Base-by-base conservation (phyloP, 176 grass and related monocot genomes). In the Panicum miliaceum region DNA sequence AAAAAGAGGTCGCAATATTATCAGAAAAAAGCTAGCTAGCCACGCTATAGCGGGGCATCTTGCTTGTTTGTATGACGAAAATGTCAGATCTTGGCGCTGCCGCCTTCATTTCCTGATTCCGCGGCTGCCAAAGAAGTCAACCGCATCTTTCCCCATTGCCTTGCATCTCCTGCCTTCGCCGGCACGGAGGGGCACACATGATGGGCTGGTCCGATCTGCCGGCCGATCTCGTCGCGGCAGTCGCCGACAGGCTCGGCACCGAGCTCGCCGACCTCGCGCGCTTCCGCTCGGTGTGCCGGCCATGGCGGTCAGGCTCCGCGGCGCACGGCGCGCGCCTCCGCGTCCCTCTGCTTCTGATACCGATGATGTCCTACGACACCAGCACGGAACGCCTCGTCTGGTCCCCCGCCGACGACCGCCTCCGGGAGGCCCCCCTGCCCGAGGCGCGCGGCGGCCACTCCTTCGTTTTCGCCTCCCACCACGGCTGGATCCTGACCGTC, bases 401-500 rank as follows among this genome's bases (percentile, higher is more conserved):
- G 83, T 71, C 50, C 26, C 25, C 23, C 25, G 2, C 64, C 27
- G 27, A 51, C 27, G 75, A 71, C 75, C 12, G 53, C 41, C 8
- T 85, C 13, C 1, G 1, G 7, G 27, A 48, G 83, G 26, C 23
- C 51, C 38, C 51, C 0, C 2, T 78, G 6, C 74, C 51, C 4
- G 27, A 38, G 12, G 64, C 51, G 5, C 18, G 29, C 2, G 64
- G 29, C 29, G 29, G 26, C 52, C 7, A 8, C 19, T 25, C 29
- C 3, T 86, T 80, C 84, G 42, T 86, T 34, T 86, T 63, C 75
- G 76, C 75, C 41, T 80, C 76, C 26, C 4, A 32, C 14, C 52
- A 23, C 8, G 84, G 84, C 41, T 85, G 84, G 84, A 78, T 20
- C 2, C 64, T 85, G 26, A 32, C 29, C 29, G 51, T 41, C 54